Evolutionary conservation across 192 early-diverging fungal species (phyloP).

Genomic region (Ambispora gerdemannii): DNA sequence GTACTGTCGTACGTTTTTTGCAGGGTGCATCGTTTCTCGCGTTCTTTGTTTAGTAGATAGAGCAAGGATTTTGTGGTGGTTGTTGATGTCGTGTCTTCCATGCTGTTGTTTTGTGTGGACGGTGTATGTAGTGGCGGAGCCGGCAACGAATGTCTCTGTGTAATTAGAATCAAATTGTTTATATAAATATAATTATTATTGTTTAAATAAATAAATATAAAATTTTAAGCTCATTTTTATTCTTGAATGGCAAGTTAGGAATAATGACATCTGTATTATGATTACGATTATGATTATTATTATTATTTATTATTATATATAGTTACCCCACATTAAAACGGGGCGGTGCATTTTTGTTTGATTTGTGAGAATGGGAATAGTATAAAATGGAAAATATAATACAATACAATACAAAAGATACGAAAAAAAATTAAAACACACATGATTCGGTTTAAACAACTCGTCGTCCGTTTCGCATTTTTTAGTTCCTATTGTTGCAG

Average conservation of each 20-base stretch:
- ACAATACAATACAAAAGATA: too few relatives aligned
- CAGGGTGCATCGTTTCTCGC: constrained; percentile 18
- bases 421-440: constrained; percentile 3
- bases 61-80: constrained; percentile 18
- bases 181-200: neutral
- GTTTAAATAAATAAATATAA: too few relatives aligned
- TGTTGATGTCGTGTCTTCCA: neutral
- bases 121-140: neutral
- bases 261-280: neutral
- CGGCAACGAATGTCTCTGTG: constrained; percentile 1
- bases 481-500: neutral
- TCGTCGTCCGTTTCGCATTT: constrained; percentile 31
- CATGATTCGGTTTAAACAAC: constrained; percentile 24
- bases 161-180: neutral
- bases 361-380: too few relatives aligned
- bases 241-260: neutral
- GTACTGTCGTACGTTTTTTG: constrained; percentile 21
- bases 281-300: neutral
- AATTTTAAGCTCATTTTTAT: too few relatives aligned
- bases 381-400: too few relatives aligned
- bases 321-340: neutral
- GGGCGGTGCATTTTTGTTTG: neutral
- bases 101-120: neutral
- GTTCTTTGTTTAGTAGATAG: constrained; percentile 24
- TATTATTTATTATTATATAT: neutral